phyloP scores from a whole-genome alignment of 331 rosid genomes.

The Acacia pycnantha region DNA sequence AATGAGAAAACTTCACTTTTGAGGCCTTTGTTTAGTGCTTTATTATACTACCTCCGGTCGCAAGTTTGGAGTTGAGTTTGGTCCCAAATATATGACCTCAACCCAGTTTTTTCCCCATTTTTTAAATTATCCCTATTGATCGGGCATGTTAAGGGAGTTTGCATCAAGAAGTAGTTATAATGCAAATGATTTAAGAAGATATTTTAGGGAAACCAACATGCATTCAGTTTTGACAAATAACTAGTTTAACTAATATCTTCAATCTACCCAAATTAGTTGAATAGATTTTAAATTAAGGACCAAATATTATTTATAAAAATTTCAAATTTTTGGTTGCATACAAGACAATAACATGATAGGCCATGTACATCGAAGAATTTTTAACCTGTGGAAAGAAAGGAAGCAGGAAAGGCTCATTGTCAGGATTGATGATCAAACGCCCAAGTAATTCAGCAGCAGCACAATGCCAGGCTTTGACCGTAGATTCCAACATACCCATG shows the following conservation, averaged over 20 bases:
- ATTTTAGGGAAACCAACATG: too few relatives aligned
- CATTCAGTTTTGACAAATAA: too few relatives aligned
- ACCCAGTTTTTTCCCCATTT: too few relatives aligned
- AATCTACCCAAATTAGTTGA: too few relatives aligned
- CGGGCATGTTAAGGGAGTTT: too few relatives aligned
- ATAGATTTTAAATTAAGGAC: too few relatives aligned
- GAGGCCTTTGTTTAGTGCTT: conserved; percentile 13
- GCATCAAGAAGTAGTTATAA: too few relatives aligned
- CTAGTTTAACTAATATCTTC: too few relatives aligned
- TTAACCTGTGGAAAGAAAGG: conserved; percentile 86
- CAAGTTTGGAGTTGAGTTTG: too few relatives aligned
- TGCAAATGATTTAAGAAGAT: too few relatives aligned
- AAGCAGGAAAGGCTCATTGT: conserved; percentile 85
- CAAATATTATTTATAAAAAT: conserved; percentile 11
- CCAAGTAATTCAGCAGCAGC: conserved; percentile 94
- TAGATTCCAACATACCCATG: conserved; percentile 86
- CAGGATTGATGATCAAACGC: conserved; percentile 93
- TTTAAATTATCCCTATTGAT: too few relatives aligned
- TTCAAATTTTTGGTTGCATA: not conserved
- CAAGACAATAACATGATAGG: conserved; percentile 3
- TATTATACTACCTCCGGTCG: not conserved
- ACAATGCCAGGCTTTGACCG: conserved; percentile 94
- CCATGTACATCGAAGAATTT: conserved; percentile 7
- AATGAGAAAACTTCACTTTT: not conserved
- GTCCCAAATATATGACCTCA: too few relatives aligned